These are phyloP conservation scores for Apophysomyces sp. DNA, from an alignment of 371 early-diverging fungal genomes.

Conservation along the genomic window DNA sequence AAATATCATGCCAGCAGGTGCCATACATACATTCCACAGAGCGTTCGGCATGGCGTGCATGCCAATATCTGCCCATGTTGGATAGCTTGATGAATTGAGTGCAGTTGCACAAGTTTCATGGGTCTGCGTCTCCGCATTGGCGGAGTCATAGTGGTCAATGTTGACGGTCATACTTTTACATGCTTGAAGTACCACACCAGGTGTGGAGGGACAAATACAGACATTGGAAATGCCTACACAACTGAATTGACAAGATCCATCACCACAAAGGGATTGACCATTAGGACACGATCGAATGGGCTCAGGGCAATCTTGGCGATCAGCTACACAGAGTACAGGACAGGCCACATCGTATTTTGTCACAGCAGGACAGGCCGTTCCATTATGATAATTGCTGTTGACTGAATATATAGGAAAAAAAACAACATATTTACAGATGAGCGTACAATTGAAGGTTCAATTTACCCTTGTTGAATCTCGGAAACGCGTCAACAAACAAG, in stretches of 20 bases:
- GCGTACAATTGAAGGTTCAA: neutral
- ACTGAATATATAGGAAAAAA: constrained; percentile 13
- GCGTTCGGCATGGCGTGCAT: neutral
- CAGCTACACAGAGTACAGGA: constrained; percentile 24
- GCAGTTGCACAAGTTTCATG: constrained; percentile 33
- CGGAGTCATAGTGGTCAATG: constrained; percentile 34
- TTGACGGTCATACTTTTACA: constrained; percentile 18
- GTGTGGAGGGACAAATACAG: constrained; percentile 21
- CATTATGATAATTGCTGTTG: constrained; percentile 25
- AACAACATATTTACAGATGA: neutral
- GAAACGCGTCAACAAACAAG: constrained; percentile 15
- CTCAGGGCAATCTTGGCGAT: constrained; percentile 15
- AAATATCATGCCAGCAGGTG: constrained; percentile 28
- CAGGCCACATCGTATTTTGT: constrained; percentile 21
- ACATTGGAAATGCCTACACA: constrained; percentile 8
- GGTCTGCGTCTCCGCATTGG: constrained; percentile 35
- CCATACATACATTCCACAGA: constrained; percentile 40
- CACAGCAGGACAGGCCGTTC: constrained; percentile 27
- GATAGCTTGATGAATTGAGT: constrained; percentile 14
- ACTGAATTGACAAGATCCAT: constrained; percentile 20
- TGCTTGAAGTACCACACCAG: constrained; percentile 5
- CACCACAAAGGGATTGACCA: constrained; percentile 14
- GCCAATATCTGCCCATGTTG: constrained; percentile 26
- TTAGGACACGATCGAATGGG: constrained; percentile 13
- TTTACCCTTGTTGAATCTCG: constrained; percentile 28